These are phyloP conservation scores for Cardamine occulta DNA, from an alignment of 345 rosid genomes.

Conservation along the genomic window DNA sequence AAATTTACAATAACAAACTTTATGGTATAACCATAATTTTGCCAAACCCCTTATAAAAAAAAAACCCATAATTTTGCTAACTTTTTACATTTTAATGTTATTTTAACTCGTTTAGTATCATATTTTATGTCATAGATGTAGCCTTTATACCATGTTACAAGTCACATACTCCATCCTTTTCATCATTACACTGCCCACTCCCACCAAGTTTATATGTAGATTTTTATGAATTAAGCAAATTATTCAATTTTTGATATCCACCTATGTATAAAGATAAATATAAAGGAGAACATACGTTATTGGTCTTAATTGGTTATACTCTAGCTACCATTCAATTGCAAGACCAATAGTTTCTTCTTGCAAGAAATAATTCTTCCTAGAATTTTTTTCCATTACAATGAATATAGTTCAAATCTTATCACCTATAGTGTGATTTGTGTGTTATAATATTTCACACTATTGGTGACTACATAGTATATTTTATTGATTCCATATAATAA, in stretches of 20 bases:
- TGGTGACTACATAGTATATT: conserved; percentile 26
- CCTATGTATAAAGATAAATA: background rate
- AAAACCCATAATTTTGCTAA: conserved; percentile 46
- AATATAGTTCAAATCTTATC: conserved; percentile 30
- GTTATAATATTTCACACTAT: conserved; percentile 23
- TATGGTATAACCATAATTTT: conserved; percentile 43
- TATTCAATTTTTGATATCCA: background rate
- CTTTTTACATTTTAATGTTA: conserved; percentile 29
- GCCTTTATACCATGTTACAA: conserved; percentile 43
- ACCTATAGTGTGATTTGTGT: conserved; percentile 22
- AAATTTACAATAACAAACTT: conserved; percentile 40
- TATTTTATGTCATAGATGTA: conserved; percentile 28
- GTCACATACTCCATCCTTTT: conserved; percentile 39
- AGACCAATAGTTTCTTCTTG: conserved; percentile 16
- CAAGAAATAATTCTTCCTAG: conserved; percentile 9
- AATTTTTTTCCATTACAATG: background rate
- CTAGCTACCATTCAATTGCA: too few relatives aligned
- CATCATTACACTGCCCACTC: conserved; percentile 31
- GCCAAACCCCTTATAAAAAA: too few relatives aligned
- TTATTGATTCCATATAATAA: conserved; percentile 32
- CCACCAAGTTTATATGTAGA: conserved; percentile 12
- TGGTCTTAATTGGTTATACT: too few relatives aligned
- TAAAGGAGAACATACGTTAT: background rate
- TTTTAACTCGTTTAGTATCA: conserved; percentile 13
- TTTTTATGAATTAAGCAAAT: background rate